Base-by-base conservation (phyloP, 306 rosid species). In the Lathyrus tuberosus region DNA sequence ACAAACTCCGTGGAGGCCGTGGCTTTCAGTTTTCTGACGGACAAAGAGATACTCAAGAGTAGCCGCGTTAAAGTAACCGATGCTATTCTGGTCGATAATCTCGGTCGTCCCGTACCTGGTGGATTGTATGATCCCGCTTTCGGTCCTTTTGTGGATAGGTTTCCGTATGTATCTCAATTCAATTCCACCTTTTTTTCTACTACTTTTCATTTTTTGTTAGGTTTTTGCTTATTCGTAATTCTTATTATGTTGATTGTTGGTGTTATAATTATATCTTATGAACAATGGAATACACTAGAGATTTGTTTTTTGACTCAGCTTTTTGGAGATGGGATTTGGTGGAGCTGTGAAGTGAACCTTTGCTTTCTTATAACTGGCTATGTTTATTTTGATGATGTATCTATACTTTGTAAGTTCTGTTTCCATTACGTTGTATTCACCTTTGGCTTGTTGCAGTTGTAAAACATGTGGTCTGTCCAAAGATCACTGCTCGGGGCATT, bases 111-210 rank as follows among this genome's bases (percentile, higher is more conserved):
- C 0, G 80, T 84, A 9, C 60, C 78, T 6, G 86, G 79, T 17
- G 98, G 98, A 13, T 80, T 91, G 16, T 94, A 94, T 78, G 98
- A 94, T 73, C 88, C 91, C 6, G 88, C 96, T 8, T 56, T 90
- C 54, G 97, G 98, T 1, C 88, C 98, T n/a, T 38, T 87, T 0
- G 79, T 78, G 12, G 94, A 88, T 5, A 68, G 76, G 22, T 60
- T 79, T n/a, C 57, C 8, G 96, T 94, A 79, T 70, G 83, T 65
- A 49, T 44, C 30, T 8, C 13, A 40, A n/a, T 20, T 38, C 17
- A 40, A n/a, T 20, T 38, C 17, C 47, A 42, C 42, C 35, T 12
- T 33, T 5, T 10, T 11, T 17, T 16, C 4, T 26, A 4, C 42
- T 59, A 56, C n/a, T 18, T 20, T 51, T 17, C 51, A 44, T 3